A percentile compares a stretch with the other conserved stretches of the same genome.
Conservation (phyloP, 169 alveolate genomes). For the Amoebophrya sp. region DNA sequence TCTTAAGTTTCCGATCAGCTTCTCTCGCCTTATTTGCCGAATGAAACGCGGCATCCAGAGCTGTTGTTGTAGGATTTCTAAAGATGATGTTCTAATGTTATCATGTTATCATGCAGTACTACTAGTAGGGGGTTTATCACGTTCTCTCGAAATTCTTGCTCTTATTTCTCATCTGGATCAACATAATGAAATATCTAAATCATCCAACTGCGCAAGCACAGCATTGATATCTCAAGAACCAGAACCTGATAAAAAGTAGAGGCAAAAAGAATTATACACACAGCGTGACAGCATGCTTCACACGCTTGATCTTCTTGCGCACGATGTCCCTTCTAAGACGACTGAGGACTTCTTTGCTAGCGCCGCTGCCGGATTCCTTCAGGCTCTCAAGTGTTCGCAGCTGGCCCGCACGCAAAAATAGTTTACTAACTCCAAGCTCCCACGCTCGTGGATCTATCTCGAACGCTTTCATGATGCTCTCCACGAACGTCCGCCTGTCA, state of each 20-base stretch:
- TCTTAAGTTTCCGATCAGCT: neutral
- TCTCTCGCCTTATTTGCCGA: neutral
- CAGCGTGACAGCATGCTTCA: neutral
- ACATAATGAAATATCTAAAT: too few relatives aligned
- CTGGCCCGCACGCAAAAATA: neutral
- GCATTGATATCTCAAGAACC: neutral
- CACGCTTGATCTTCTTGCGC: neutral
- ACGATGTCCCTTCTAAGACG: neutral
- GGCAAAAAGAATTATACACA: neutral
- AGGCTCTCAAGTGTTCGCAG: slow-evolving; percentile 8
- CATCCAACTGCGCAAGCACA: too few relatives aligned
- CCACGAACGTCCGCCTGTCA: slow-evolving; percentile 17
- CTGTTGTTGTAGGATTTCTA: neutral
- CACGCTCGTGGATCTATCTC: neutral
- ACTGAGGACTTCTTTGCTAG: neutral
- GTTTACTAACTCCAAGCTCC: slow-evolving; percentile 2
- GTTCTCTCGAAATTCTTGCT: too few relatives aligned
- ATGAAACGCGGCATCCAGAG: slow-evolving; percentile 17
- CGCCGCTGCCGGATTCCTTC: neutral
- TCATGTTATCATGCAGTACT: too few relatives aligned
- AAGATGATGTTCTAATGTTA: too few relatives aligned
- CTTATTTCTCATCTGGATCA: too few relatives aligned
- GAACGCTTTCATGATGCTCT: slow-evolving; percentile 2
- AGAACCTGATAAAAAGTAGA: neutral
- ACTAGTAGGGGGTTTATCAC: too few relatives aligned